A percentile compares a stretch with the other conserved stretches of the same genome.
Conservation (phyloP, 768 basidiomycete species). For the Obba rivulosa region DNA sequence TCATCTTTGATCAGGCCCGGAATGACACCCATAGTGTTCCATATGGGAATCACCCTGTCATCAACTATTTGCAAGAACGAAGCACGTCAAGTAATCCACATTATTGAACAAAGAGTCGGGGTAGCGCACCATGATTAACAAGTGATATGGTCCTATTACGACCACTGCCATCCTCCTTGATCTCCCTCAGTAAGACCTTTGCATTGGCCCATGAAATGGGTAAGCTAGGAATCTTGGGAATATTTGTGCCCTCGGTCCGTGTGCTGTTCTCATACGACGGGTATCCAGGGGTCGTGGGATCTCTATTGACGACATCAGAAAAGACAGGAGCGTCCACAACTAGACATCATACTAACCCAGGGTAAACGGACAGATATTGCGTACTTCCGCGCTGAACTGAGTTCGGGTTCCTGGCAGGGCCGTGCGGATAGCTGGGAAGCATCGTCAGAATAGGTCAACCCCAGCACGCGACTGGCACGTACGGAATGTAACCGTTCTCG, state of each 20-base stretch:
- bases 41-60: constrained; percentile 78
- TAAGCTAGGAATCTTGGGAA: constrained; percentile 78
- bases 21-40: constrained; percentile 83
- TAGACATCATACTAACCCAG: constrained; percentile 28
- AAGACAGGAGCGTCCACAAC: no score
- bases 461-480: constrained; percentile 6
- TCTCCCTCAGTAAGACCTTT: constrained; percentile 44
- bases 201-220: constrained; percentile 90
- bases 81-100: not conserved
- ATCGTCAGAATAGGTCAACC: not conserved
- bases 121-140: constrained; percentile 46
- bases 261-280: constrained; percentile 83
- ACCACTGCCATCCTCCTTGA: constrained; percentile 34
- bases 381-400: constrained; percentile 86
- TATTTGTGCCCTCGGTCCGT: constrained; percentile 51
- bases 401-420: constrained; percentile 82
- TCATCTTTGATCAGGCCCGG: constrained; percentile 83
- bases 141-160: constrained; percentile 43
- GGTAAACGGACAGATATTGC: constrained; percentile 56
- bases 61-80: constrained; percentile 42
- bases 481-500: constrained; percentile 68
- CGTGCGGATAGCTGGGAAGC: constrained; percentile 57
- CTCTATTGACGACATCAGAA: constrained; percentile 27
- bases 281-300: constrained; percentile 83
- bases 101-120: not conserved